Evolutionary conservation across 768 basidiomycete species (phyloP), one percentile per base, ranked within the genome.

Genomic region (Kwoniella mangroviensis): DNA sequence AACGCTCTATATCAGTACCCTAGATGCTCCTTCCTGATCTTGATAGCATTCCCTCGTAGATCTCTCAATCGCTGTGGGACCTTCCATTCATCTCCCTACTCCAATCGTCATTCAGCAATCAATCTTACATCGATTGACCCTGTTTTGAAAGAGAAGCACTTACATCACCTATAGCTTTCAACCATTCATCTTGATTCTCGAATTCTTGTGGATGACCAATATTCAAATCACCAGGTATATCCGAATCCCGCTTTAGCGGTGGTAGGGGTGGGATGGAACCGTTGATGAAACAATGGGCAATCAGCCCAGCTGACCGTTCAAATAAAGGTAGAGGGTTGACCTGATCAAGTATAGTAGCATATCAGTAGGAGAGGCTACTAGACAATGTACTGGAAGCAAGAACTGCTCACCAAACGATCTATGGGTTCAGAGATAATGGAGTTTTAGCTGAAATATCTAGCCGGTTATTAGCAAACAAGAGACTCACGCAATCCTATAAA

Each of bases 191-290:
- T 34, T 56, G 55, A 22, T 56, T 56, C 22, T 24, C 22, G 21
- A 24, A 56, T 56, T 56, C 55, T 22, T 56, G 55, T 21, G 55
- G 55, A 24, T 56, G 28, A 34, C 55, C 55, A 13, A 56, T 56
- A 22, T 56, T 56, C 15, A 56, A 13, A 56, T 56, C 55, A 5
- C 55, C 55, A 17, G 55, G 55, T 34, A 24, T 34, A 22, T 56
- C 34, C 55, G 55, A 56, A 21, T 34, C 28, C 13, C 55, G 13
- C 13, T 24, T 24, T 13, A 56, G 13, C 55, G 55, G 55, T 13
- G 55, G 55, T 22, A 56, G 21, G 22, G 55, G 55, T 7, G 55
- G 17, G 21, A 56, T 56, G 13, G 21, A 13, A 12, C 13, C 28
- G 55, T 56, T 22, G 21, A 56, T 13, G 21, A 2, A 56, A 21